Base-by-base conservation (phyloP, 192 early-diverging fungal genomes). In the Linnemannia zychae region DNA sequence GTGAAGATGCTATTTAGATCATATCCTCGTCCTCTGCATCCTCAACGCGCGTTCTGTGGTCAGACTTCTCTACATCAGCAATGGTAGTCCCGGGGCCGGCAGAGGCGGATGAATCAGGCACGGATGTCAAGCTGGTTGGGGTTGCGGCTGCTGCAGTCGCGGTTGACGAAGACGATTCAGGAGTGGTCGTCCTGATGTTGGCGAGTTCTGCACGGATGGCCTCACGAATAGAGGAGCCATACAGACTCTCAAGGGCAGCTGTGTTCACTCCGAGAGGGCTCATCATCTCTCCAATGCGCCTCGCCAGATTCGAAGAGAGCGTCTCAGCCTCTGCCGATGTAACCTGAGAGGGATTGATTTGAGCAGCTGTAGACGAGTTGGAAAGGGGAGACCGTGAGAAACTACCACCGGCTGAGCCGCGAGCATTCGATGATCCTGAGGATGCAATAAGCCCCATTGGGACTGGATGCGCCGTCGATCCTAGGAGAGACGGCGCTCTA, bases 401-500 rank as follows among this genome's bases (percentile, higher is more conserved):
- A 12, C 34, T 69, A 40, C 67, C 67, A 22, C 36, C 1, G 9
- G 36, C 37, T 9, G 67, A 69, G 2, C 36, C 33, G 67, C 67
- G 18, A 20, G 7, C 67, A 69, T 38, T 69, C 17, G 67, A 40
- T 69, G 67, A 69, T 69, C 37, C 67, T 36, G 38, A 69, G 34
- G 38, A 37, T 9, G 46, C 28, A 12, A 68, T 22, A 16, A 76
- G 77, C 40, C 82, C 82, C 63, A 84, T 73, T n/a, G 82, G 83
- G 1, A 75, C 77, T 16, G 83, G 83, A 28, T 67, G 83, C 24
- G 83, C 83, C 33, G 83, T 85, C 4, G 83, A 85, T 33, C 83
- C 83, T 17, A 85, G 52, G 15, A 85, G 74, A 36, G 83, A 85
- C 13, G 83, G 70, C 2, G 83, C 83, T 74, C 76, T 85, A 37